Conservation (phyloP, 148 eudicot species). For the Amaranthus cruentus region DNA sequence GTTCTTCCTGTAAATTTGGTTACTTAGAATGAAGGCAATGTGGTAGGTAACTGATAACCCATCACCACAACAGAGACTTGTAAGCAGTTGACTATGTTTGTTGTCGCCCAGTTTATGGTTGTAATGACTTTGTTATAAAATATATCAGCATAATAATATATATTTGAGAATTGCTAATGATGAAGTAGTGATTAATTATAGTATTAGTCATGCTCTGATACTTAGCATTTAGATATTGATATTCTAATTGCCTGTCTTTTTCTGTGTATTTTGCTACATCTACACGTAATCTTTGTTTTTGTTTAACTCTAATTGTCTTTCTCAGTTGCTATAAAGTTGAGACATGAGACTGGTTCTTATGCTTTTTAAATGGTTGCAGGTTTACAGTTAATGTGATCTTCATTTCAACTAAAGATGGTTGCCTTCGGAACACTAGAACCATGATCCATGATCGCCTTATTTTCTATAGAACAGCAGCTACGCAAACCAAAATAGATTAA, state of each 20-base stretch:
- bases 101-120: slow-evolving; percentile 24
- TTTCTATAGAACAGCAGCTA: too few relatives aligned
- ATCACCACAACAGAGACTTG: slow-evolving; percentile 10
- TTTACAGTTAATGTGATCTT: background rate
- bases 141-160: slow-evolving; percentile 13
- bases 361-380: background rate
- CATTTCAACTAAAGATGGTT: background rate
- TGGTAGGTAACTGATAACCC: slow-evolving; percentile 19
- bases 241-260: slow-evolving; percentile 9
- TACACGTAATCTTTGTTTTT: background rate
- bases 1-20: slow-evolving; percentile 1
- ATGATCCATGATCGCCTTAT: background rate
- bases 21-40: slow-evolving; percentile 26
- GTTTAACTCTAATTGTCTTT: background rate
- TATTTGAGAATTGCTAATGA: slow-evolving; percentile 10
- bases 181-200: slow-evolving; percentile 15
- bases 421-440: background rate
- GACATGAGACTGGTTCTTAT: background rate
- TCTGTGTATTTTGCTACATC: slow-evolving; percentile 3
- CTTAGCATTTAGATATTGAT: slow-evolving; percentile 10
- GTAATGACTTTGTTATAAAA: slow-evolving; percentile 9
- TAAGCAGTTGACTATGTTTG: slow-evolving; percentile 25
- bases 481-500: too few relatives aligned
- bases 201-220: slow-evolving; percentile 2
- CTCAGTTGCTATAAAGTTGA: background rate